A percentile compares a stretch with the other conserved stretches of the same genome.
Conservation (phyloP, 768 basidiomycete genomes). For the Dacryopinax spathularia region DNA sequence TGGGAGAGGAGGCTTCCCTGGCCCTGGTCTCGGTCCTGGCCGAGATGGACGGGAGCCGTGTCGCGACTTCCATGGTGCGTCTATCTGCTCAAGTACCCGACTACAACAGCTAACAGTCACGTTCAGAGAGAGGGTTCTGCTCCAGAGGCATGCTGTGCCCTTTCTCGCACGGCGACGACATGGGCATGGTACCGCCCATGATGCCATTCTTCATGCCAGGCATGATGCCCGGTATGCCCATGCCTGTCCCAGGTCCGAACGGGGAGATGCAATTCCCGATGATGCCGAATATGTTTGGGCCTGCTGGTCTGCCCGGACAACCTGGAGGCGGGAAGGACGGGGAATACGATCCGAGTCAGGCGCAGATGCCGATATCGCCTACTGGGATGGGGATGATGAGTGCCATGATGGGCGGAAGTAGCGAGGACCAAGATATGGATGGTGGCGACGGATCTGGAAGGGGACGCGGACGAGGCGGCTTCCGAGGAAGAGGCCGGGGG, state of each 20-base stretch:
- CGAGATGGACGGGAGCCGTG: constrained; percentile 71
- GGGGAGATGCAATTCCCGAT: neutral
- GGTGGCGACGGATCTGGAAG: constrained; percentile 7
- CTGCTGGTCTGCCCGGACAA: neutral
- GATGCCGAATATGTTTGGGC: neutral
- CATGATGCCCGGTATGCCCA: constrained; percentile 45
- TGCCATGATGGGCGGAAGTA: neutral
- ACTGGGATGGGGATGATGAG: neutral
- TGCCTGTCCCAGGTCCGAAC: constrained; percentile 10
- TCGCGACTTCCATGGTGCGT: constrained; percentile 85
- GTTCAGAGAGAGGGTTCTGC: constrained; percentile 77
- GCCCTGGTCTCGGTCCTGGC: constrained; percentile 44
- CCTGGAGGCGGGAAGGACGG: neutral
- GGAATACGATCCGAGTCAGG: neutral
- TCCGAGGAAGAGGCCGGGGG: constrained; percentile 31
- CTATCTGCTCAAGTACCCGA: neutral
- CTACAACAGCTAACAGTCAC: constrained; percentile 5
- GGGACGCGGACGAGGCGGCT: constrained; percentile 25
- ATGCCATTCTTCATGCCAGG: constrained; percentile 40
- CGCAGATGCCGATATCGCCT: neutral
- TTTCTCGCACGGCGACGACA: constrained; percentile 84
- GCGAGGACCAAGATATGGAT: neutral
- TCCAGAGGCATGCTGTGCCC: constrained; percentile 78
- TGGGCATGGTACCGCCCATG: constrained; percentile 18
- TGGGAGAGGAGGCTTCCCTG: constrained; percentile 21